These are phyloP conservation scores for Pichia phayaonensis DNA, from an alignment of 805 yeast species.

Conservation along the genomic window DNA sequence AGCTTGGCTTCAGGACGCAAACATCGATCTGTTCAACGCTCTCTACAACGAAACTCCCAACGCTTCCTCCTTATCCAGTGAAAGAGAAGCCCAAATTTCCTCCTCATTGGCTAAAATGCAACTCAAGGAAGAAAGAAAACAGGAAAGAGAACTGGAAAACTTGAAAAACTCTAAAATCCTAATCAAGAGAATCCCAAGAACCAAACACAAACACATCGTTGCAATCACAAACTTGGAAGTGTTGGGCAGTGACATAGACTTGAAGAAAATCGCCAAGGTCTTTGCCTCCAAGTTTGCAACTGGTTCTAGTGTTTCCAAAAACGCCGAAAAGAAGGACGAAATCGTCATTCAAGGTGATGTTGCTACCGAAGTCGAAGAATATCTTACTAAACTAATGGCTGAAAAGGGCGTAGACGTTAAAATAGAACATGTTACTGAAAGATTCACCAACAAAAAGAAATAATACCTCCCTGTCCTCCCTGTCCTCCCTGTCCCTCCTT, in stretches of 20 bases:
- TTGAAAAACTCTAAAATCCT: constrained; percentile 72
- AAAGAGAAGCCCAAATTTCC: constrained; percentile 74
- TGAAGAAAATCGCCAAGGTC: constrained; percentile 85
- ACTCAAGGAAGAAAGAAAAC: constrained; percentile 76
- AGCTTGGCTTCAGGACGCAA: constrained; percentile 61
- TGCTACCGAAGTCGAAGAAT: constrained; percentile 80
- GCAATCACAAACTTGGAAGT: constrained; percentile 85
- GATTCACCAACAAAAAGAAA: constrained; percentile 57
- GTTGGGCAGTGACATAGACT: constrained; percentile 61
- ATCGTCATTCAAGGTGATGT: constrained; percentile 92
- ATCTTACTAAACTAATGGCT: constrained; percentile 59
- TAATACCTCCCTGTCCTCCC: no score
- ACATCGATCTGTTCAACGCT: constrained; percentile 48
- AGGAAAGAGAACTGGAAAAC: constrained; percentile 75
- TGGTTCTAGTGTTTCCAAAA: constrained; percentile 87
- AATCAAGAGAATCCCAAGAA: constrained; percentile 82
- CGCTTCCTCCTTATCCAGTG: constrained; percentile 56
- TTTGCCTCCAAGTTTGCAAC: constrained; percentile 94
- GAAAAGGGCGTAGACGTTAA: constrained; percentile 84
- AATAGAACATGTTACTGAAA: constrained; percentile 83
- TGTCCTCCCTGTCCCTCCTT: no score
- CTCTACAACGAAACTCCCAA: constrained; percentile 48
- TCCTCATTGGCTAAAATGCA: constrained; percentile 80
- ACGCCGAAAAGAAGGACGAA: constrained; percentile 87
- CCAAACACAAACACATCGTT: constrained; percentile 80